Percentiles rank a stretch among this genome's conserved stretches.
phyloP scores from a whole-genome alignment of 2,329 filamentous ascomycete genomes.

The Thielaviopsis euricoi region DNA sequence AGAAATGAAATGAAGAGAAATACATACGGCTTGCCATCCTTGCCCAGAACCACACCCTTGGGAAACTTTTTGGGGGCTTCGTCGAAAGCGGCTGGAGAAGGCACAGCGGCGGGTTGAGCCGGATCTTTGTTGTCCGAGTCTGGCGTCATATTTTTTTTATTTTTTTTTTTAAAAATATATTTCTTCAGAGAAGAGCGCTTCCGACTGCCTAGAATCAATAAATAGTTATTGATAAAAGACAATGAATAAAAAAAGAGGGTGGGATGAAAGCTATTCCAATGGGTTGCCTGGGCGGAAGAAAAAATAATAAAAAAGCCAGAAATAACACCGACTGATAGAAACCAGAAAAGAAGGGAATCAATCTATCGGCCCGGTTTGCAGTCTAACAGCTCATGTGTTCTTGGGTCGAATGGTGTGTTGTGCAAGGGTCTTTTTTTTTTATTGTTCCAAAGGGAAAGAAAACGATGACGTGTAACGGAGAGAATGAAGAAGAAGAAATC shows the following conservation, averaged over 20 bases:
- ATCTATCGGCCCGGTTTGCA: neutral
- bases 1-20: too few relatives aligned
- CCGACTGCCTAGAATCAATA: neutral
- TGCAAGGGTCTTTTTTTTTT: neutral
- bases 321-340: neutral
- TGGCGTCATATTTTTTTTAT: neutral
- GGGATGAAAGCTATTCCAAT: neutral
- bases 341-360: neutral
- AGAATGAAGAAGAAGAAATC: neutral
- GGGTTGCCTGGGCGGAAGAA: neutral
- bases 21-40: constrained; percentile 70
- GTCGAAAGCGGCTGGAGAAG: constrained; percentile 10
- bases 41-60: constrained; percentile 58
- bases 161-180: too few relatives aligned
- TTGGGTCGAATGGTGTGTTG: neutral
- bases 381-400: neutral
- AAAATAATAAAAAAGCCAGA: neutral
- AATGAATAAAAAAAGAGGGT: neutral
- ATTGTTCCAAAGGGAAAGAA: neutral
- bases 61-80: constrained; percentile 38
- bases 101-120: neutral
- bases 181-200: too few relatives aligned
- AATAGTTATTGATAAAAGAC: neutral
- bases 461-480: neutral
- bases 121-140: neutral